Evolutionary conservation across 2,329 filamentous ascomycete species (phyloP), one percentile per base, ranked within the genome.

Genomic region (Pseudogymnoascus sp.): DNA sequence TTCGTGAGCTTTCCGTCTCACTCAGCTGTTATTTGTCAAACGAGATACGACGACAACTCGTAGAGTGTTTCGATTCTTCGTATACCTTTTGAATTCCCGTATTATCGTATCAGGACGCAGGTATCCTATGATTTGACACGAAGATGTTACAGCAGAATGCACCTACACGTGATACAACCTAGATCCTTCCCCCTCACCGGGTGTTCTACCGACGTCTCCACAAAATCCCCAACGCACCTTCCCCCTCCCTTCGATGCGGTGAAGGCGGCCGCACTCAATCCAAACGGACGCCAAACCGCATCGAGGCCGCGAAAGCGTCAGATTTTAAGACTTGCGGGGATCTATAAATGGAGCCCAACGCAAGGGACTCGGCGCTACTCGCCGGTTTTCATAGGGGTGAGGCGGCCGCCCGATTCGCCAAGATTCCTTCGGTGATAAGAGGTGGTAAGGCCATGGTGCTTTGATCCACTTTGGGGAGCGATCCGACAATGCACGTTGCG

Each of bases 1-100:
- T 28, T 28, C 25, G 41, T 47, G 41, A 28, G 41, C 20, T n/a
- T n/a, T n/a, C 37, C 20, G 41, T 47, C 41, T 47, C 41, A 47
- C 41, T 47, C 41, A 47, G 41, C 41, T 47, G 8, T 39, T n/a
- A 47, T 47, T 47, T 47, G 41, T 47, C 41, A 47, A 47, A 47
- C 20, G 12, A 47, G 41, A 47, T 28, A 25, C 41, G 6, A 6
- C 20, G 12, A 28, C 30, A 9, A 47, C 41, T 25, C 20, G 20
- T 25, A 3, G 41, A n/a, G 20, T n/a, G 20, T n/a, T 43, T 43
- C 12, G 12, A n/a, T 43, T 43, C 18, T 14, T 41, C 39, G 39
- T 43, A 47, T 47, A 9, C 20, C 30, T 33, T 22, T 22, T 22
- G 20, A 22, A 22, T 11, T 41, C 18, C 18, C 38, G 38, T 22